Conservation (phyloP, 768 basidiomycete genomes). For the Gymnopilus dilepis region DNA sequence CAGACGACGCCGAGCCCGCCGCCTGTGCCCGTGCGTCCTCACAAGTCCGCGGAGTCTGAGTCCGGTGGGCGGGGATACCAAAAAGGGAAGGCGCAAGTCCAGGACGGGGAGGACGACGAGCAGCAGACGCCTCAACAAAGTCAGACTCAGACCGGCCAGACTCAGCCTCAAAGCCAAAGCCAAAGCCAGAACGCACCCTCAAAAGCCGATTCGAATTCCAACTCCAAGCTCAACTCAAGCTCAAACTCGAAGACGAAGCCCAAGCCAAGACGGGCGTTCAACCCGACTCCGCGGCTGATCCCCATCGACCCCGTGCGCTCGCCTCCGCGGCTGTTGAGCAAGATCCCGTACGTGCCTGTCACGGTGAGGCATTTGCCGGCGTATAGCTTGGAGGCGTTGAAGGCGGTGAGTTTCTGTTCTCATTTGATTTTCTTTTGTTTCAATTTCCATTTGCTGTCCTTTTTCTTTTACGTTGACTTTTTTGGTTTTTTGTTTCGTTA, state of each 20-base stretch:
- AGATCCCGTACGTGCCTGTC: slow-evolving; percentile 73
- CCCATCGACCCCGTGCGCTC: slow-evolving; percentile 66
- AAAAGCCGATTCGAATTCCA: background rate
- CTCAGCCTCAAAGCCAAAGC: no score
- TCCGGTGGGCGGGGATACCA: no score
- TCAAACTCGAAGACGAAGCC: background rate
- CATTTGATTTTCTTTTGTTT: slow-evolving; percentile 7
- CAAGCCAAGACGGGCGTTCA: background rate
- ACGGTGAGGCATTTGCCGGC: slow-evolving; percentile 58
- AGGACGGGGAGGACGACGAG: no score
- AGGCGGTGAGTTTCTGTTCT: slow-evolving; percentile 46
- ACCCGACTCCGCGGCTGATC: slow-evolving; percentile 23
- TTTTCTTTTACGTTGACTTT: background rate
- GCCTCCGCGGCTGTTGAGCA: slow-evolving; percentile 61
- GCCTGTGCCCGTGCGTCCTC: slow-evolving; percentile 34
- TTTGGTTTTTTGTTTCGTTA: slow-evolving; percentile 2
- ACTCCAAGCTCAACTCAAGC: background rate
- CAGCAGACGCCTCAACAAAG: no score
- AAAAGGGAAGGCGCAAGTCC: no score
- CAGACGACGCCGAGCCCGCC: slow-evolving; percentile 83
- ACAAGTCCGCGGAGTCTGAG: no score
- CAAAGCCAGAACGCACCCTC: background rate
- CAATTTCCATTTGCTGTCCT: background rate
- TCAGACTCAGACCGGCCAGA: no score
- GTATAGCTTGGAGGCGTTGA: slow-evolving; percentile 64